A percentile compares a stretch with the other conserved stretches of the same genome.
phyloP scores from a whole-genome alignment of 148 eudicot genomes.

The Rhododendron simsii region DNA sequence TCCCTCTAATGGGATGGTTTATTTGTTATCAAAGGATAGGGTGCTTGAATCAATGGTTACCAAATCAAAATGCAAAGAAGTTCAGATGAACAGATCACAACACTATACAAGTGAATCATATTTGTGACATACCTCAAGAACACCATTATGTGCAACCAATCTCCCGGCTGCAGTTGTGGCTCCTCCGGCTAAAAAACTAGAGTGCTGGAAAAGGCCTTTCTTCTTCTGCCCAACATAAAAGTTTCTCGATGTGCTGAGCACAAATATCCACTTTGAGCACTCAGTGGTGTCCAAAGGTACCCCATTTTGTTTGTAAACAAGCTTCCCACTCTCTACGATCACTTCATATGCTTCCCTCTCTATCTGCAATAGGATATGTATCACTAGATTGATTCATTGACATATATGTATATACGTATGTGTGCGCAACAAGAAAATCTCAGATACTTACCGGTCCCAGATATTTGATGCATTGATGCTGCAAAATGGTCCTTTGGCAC shows the following conservation, averaged over 20 bases:
- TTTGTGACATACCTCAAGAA: conserved; percentile 20
- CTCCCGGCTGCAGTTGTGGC: conserved; percentile 30
- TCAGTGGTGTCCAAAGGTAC: conserved; percentile 13
- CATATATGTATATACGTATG: not conserved
- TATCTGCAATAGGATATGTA: conserved; percentile 10
- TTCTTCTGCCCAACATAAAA: conserved; percentile 34
- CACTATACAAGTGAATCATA: not conserved
- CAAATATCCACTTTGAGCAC: conserved; percentile 35
- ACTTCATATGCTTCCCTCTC: conserved; percentile 36
- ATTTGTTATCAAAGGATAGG: not conserved
- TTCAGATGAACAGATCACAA: not conserved
- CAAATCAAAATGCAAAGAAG: not conserved
- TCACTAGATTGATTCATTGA: not conserved
- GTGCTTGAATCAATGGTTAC: not conserved
- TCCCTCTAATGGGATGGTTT: not conserved
- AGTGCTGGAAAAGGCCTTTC: conserved; percentile 35
- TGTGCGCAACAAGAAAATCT: not conserved
- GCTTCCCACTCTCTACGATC: conserved; percentile 21
- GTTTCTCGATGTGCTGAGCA: conserved; percentile 23
- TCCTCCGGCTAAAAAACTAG: conserved; percentile 34
- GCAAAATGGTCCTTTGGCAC: conserved; percentile 18
- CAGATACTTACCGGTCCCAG: conserved; percentile 18
- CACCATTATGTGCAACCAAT: conserved; percentile 28
- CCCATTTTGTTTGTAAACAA: conserved; percentile 20
- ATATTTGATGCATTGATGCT: conserved; percentile 21